Conservation (phyloP, 106 monocot genomes). For the Allium sativum region DNA sequence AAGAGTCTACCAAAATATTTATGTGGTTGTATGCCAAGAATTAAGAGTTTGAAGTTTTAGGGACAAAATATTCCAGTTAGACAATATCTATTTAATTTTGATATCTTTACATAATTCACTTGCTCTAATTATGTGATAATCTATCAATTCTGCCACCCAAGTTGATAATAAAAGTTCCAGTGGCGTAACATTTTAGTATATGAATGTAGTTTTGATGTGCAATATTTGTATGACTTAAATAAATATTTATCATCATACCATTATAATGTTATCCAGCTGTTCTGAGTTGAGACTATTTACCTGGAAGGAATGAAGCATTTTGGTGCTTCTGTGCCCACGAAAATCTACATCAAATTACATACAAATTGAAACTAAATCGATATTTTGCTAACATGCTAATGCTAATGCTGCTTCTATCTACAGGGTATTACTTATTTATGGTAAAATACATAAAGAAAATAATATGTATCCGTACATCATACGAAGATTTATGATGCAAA, state of each 20-base stretch:
- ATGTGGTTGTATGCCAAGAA: not conserved
- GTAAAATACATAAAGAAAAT: not conserved
- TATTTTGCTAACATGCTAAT: not conserved
- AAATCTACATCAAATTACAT: slow-evolving; percentile 17
- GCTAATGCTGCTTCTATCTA: not conserved
- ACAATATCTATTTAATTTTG: not conserved
- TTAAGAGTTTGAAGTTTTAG: not conserved
- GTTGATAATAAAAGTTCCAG: no score
- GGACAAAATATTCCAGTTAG: not conserved
- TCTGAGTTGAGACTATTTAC: slow-evolving; percentile 7
- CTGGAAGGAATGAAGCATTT: slow-evolving; percentile 38
- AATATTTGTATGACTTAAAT: not conserved
- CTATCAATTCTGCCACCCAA: no score
- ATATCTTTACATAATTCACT: not conserved
- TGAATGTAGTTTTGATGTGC: not conserved
- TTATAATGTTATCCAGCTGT: not conserved
- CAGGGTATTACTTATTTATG: not conserved
- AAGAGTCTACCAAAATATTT: not conserved
- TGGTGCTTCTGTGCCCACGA: slow-evolving; percentile 43
- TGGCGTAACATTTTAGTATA: not conserved
- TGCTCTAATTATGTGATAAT: not conserved
- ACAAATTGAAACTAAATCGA: not conserved
- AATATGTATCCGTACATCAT: not conserved
- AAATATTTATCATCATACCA: no score
- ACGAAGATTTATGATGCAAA: no score